Base-by-base conservation (phyloP, 1,284 basidiomycete species). In the Ganoderma meredithae region DNA sequence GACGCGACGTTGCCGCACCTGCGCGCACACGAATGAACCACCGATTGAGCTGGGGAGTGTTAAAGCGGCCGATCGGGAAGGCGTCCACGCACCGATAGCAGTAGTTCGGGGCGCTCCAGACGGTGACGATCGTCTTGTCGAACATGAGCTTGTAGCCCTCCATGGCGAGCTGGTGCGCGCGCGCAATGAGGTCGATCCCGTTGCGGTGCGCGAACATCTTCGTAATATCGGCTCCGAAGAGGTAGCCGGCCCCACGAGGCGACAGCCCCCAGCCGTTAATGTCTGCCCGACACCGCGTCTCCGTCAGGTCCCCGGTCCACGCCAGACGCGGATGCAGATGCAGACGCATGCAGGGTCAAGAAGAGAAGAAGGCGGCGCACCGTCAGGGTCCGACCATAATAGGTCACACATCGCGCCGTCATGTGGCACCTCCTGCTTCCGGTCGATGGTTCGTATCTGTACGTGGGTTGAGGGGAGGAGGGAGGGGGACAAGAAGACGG, bases 71-170 rank as follows among this genome's bases (percentile, higher is more conserved):
- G 12, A 7, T 55, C 55, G 19, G 31, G 15, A 44, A 25, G 15
- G 22, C 19, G 49, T 17, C n/a, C 40, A 84, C 89, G 66, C 71
- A 96, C 92, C 96, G 85, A 81, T 99, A 99, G 81, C 97, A 99
- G 79, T 99, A 99, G 80, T 99, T 99, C 3, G 97, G 97, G 1
- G 97, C 98, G 76, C 94, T 96, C 97, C 97, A 99, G 25, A 99
- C 97, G 1, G 98, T 99, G 12, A 99, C 98, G 73, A 99, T 97
- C 47, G 91, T 92, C 69, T 90, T 86, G 79, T 99, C 96, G 75
- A 98, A 98, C 96, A 99, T 98, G 79, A 97, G 87, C 82, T 99
- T 99, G 84, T 95, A 99, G 5, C 97, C 97, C 80, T 99, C 97
- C 93, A 99, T 97, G 3, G 97, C 97, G 31, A 99, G 90, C 79